A percentile compares a stretch with the other conserved stretches of the same genome.
Evolutionary conservation across 2,329 filamentous ascomycete genomes (phyloP).

Genomic region (Aspergillus cejpii): DNA sequence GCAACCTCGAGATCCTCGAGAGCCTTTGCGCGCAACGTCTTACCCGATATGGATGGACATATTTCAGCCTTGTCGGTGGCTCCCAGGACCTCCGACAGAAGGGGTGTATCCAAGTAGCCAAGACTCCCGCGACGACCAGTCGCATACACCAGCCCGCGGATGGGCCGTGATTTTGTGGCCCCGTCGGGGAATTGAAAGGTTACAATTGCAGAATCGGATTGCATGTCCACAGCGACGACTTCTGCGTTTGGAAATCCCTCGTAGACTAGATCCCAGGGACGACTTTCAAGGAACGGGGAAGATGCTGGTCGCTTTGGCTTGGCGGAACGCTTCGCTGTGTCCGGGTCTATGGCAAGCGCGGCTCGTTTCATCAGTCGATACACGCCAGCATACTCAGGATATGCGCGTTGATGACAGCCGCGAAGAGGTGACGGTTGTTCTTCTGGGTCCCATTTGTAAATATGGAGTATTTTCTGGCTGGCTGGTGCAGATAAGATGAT

Average conservation of each 20-base stretch:
- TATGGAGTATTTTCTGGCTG: slow-evolving; percentile 51
- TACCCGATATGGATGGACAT: slow-evolving; percentile 43
- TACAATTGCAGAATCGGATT: slow-evolving; percentile 32
- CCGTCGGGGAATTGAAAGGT: slow-evolving; percentile 42
- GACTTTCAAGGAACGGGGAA: slow-evolving; percentile 43
- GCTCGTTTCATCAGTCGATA: slow-evolving; percentile 56
- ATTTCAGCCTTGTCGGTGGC: slow-evolving; percentile 10
- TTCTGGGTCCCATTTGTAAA: slow-evolving; percentile 55
- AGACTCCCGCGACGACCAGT: slow-evolving; percentile 52
- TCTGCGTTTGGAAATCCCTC: slow-evolving; percentile 52
- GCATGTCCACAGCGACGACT: slow-evolving; percentile 36
- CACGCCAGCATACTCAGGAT: slow-evolving; percentile 56
- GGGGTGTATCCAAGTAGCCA: slow-evolving; percentile 43
- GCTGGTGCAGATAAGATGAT: slow-evolving; percentile 50
- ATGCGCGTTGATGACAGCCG: slow-evolving; percentile 54
- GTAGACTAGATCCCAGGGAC: slow-evolving; percentile 48
- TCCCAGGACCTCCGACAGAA: slow-evolving; percentile 46
- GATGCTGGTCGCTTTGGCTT: slow-evolving; percentile 34
- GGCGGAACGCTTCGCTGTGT: slow-evolving; percentile 18
- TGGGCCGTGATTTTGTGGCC: slow-evolving; percentile 38
- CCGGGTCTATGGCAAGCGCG: slow-evolving; percentile 21
- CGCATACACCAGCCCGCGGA: slow-evolving; percentile 50
- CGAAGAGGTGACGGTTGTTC: slow-evolving; percentile 51
- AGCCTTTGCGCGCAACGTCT: slow-evolving; percentile 49
- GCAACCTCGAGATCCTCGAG: slow-evolving; percentile 50